Conservation (phyloP, 257 asterid species). For the Petunia secreta region DNA sequence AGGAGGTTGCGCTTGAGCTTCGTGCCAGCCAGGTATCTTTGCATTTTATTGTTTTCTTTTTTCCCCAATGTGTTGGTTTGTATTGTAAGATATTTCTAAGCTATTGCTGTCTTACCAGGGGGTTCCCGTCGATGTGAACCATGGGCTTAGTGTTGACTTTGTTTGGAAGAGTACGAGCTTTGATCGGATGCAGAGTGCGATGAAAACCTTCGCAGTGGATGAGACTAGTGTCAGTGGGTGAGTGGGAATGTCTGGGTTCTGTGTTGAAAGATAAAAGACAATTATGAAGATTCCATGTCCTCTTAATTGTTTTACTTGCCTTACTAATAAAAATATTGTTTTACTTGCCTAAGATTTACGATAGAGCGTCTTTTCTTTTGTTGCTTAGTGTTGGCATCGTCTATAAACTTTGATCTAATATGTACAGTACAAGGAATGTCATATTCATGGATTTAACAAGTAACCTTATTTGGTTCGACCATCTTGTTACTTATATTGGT, state of each 20-base stretch:
- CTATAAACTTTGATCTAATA: background rate
- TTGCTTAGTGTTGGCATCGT: background rate
- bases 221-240: slow-evolving; percentile 99
- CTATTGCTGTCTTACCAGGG: slow-evolving; percentile 57
- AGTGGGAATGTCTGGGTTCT: slow-evolving; percentile 38
- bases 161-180: slow-evolving; percentile 99
- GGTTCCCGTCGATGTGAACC: slow-evolving; percentile 85
- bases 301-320: background rate
- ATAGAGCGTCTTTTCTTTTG: background rate
- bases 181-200: slow-evolving; percentile 99
- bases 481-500: background rate
- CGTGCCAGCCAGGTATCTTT: slow-evolving; percentile 84
- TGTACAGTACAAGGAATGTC: slow-evolving; percentile 11
- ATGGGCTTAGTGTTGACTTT: slow-evolving; percentile 95
- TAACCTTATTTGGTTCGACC: slow-evolving; percentile 18
- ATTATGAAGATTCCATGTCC: background rate
- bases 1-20: slow-evolving; percentile 99
- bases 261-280: background rate
- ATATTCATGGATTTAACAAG: background rate
- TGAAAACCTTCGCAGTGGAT: slow-evolving; percentile 98
- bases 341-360: background rate
- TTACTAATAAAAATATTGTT: background rate
- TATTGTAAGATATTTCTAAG: slow-evolving; percentile 25
- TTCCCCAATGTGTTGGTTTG: background rate
- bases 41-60: background rate